Conservation (phyloP, 202 grass and related monocot genomes). For the Setaria viridis region DNA sequence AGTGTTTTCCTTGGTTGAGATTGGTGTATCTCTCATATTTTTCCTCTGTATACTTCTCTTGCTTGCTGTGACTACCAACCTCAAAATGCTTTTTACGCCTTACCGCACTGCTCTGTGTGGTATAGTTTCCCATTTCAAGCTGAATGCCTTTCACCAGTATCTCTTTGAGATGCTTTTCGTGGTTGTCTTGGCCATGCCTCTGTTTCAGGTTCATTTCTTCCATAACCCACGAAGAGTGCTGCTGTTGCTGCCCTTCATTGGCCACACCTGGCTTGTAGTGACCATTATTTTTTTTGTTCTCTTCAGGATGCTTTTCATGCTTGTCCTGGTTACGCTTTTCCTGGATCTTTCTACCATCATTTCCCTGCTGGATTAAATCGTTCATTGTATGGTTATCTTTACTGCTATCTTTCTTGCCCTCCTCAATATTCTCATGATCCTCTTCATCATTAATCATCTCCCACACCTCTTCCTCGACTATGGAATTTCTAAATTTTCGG, state of each 20-base stretch:
- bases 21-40: constrained; percentile 29
- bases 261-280: neutral
- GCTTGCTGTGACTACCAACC: constrained; percentile 26
- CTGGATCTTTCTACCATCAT: neutral
- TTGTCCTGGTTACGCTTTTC: neutral
- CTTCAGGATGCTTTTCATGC: neutral
- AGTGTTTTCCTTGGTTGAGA: constrained; percentile 30
- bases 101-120: neutral
- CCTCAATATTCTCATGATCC: constrained; percentile 30
- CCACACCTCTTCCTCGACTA: constrained; percentile 58
- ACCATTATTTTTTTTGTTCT: neutral
- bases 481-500: constrained; percentile 55
- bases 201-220: constrained; percentile 18
- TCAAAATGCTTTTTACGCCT: constrained; percentile 48
- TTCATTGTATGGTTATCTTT: constrained; percentile 5
- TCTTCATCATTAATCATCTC: constrained; percentile 48
- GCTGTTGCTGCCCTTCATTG: neutral
- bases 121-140: constrained; percentile 24
- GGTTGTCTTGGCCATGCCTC: constrained; percentile 13
- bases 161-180: constrained; percentile 39
- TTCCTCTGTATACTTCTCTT: constrained; percentile 22
- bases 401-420: neutral
- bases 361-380: constrained; percentile 14
- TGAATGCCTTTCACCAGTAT: constrained; percentile 40
- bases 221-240: constrained; percentile 1